Evolutionary conservation across 805 yeast genomes (phyloP).

Genomic region (Yamadazyma olivae): DNA sequence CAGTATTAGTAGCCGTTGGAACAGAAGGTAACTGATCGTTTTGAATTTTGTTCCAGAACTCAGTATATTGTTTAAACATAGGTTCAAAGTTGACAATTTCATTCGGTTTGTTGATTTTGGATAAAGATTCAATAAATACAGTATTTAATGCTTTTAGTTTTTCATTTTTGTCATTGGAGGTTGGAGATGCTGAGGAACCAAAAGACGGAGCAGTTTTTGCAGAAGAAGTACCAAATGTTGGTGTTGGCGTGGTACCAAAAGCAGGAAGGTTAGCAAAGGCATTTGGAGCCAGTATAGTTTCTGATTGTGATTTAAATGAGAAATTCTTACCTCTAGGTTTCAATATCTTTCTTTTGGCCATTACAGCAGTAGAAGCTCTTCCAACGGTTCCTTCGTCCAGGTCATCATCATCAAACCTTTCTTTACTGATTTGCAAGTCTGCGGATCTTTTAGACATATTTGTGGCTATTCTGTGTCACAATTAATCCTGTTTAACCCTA

Average conservation of each 20-base stretch:
- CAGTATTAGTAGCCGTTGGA: background rate
- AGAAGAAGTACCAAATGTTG: no score
- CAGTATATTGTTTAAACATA: slow-evolving; percentile 55
- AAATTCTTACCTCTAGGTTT: slow-evolving; percentile 42
- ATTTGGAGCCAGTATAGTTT: no score
- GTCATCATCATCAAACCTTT: slow-evolving; percentile 25
- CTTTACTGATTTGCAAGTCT: slow-evolving; percentile 59
- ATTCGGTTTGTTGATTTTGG: slow-evolving; percentile 36
- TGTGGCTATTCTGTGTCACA: no score
- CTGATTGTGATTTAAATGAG: background rate
- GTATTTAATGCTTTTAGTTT: slow-evolving; percentile 66
- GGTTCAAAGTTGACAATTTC: slow-evolving; percentile 56
- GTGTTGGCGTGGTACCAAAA: slow-evolving; percentile 1
- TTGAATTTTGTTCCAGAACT: slow-evolving; percentile 36
- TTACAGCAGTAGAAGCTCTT: slow-evolving; percentile 57
- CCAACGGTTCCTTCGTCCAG: slow-evolving; percentile 4
- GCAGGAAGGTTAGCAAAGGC: background rate
- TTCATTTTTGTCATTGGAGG: slow-evolving; percentile 25
- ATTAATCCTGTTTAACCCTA: no score
- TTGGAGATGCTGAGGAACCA: background rate
- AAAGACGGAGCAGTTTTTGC: background rate
- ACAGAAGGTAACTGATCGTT: background rate
- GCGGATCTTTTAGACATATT: slow-evolving; percentile 69
- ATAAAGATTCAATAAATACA: slow-evolving; percentile 51
- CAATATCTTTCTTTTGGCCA: slow-evolving; percentile 70